These are phyloP conservation scores for Copromyces sp. DNA, from an alignment of 495 filamentous ascomycete genomes.

Conservation along the genomic window DNA sequence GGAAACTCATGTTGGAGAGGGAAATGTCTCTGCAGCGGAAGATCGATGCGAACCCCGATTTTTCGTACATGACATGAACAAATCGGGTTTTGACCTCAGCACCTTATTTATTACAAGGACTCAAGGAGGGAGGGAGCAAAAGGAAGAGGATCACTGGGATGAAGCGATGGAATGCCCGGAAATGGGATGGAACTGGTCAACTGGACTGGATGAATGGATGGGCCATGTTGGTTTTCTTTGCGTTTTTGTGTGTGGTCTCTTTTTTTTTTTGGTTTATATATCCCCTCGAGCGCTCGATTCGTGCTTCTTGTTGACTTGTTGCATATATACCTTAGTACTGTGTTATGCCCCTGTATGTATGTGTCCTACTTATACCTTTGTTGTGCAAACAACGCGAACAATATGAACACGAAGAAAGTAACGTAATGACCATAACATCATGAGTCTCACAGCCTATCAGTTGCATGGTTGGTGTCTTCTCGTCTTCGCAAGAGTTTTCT, in stretches of 20 bases:
- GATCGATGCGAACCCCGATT: neutral
- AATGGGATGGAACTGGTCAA: neutral
- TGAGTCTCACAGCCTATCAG: too few species aligned
- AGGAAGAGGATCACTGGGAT: neutral
- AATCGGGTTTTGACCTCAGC: neutral
- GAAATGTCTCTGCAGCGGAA: neutral
- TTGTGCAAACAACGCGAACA: neutral
- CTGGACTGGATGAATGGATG: neutral
- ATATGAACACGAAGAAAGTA: neutral
- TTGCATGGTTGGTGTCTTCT: too few species aligned
- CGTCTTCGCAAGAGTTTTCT: too few species aligned
- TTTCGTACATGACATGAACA: neutral
- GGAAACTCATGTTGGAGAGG: neutral
- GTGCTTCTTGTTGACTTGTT: neutral
- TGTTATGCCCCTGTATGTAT: constrained; percentile 2
- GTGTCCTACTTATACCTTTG: neutral
- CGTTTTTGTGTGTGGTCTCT: neutral
- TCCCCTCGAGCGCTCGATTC: neutral
- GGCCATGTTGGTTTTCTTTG: constrained; percentile 1
- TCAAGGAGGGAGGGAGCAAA: neutral
- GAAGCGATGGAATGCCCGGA: neutral
- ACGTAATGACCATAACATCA: too few species aligned
- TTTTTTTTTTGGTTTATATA: constrained; percentile 5
- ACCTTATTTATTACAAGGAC: neutral
- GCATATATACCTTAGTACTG: neutral